Conservation (phyloP, 371 early-diverging fungal species). For the Rhizopus microsporus region DNA sequence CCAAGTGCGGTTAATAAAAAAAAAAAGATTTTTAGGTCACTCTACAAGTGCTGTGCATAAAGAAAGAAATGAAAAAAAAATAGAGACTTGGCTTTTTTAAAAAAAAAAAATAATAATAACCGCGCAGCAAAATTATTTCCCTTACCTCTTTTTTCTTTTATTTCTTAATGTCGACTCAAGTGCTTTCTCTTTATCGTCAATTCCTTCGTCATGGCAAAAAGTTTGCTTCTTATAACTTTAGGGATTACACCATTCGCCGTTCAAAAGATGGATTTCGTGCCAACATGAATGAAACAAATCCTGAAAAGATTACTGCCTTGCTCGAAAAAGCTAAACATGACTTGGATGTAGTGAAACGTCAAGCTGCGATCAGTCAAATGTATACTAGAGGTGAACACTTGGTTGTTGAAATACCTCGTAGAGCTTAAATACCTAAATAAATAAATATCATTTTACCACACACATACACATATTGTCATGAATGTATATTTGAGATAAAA, state of each 20-base stretch:
- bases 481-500: no score
- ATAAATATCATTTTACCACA: no score
- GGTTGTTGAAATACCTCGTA: slow-evolving; percentile 53
- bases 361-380: slow-evolving; percentile 64
- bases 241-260: slow-evolving; percentile 69
- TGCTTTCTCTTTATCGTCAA: slow-evolving; percentile 65
- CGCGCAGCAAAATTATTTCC: neutral
- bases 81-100: no score
- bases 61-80: no score
- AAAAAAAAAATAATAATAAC: neutral
- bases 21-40: no score
- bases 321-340: slow-evolving; percentile 59
- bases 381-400: slow-evolving; percentile 58
- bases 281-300: slow-evolving; percentile 58
- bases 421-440: no score
- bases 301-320: slow-evolving; percentile 51
- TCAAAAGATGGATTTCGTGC: slow-evolving; percentile 68
- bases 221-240: slow-evolving; percentile 74
- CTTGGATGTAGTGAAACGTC: slow-evolving; percentile 65
- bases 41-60: no score
- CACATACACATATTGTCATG: no score
- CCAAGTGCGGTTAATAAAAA: no score
- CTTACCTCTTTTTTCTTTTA: neutral
- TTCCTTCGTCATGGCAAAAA: slow-evolving; percentile 64
- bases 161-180: slow-evolving; percentile 27